Evolutionary conservation across 2,329 filamentous ascomycete genomes (phyloP).

Genomic region (Fusarium sp.): DNA sequence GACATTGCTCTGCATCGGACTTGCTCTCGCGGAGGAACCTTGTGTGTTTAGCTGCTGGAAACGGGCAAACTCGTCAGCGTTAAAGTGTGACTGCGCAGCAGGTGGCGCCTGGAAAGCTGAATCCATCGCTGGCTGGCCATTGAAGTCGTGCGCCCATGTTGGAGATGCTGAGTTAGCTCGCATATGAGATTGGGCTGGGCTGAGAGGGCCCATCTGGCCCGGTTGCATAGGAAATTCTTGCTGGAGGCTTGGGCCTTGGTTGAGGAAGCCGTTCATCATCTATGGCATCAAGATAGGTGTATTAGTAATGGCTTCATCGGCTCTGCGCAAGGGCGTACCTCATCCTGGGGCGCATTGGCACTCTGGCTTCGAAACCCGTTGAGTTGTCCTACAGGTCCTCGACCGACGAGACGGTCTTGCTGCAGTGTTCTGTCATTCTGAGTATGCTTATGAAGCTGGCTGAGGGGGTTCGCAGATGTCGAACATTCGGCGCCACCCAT

Average conservation of each 20-base stretch:
- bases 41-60: conserved; percentile 82
- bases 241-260: conserved; percentile 75
- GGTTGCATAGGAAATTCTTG: conserved; percentile 67
- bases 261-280: conserved; percentile 95
- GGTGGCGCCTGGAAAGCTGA: conserved; percentile 72
- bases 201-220: conserved; percentile 59
- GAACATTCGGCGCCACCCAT: conserved; percentile 97
- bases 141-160: conserved; percentile 66
- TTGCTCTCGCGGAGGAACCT: conserved; percentile 62
- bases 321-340: conserved; percentile 61
- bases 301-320: conserved; percentile 49
- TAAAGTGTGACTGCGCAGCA: conserved; percentile 73
- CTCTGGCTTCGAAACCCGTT: conserved; percentile 82
- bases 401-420: conserved; percentile 85
- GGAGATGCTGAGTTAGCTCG: conserved; percentile 67
- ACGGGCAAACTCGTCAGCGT: conserved; percentile 84
- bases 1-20: conserved; percentile 69
- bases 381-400: conserved; percentile 76
- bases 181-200: conserved; percentile 64
- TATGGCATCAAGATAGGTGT: conserved; percentile 52
- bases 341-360: conserved; percentile 78
- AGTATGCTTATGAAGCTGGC: conserved; percentile 97
- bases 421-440: conserved; percentile 96
- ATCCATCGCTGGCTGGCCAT: conserved; percentile 76
- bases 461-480: conserved; percentile 93